A percentile compares a stretch with the other conserved stretches of the same genome.
Conservation (phyloP, 2,329 filamentous ascomycete species). For the Trichophyton mentagrophytes region DNA sequence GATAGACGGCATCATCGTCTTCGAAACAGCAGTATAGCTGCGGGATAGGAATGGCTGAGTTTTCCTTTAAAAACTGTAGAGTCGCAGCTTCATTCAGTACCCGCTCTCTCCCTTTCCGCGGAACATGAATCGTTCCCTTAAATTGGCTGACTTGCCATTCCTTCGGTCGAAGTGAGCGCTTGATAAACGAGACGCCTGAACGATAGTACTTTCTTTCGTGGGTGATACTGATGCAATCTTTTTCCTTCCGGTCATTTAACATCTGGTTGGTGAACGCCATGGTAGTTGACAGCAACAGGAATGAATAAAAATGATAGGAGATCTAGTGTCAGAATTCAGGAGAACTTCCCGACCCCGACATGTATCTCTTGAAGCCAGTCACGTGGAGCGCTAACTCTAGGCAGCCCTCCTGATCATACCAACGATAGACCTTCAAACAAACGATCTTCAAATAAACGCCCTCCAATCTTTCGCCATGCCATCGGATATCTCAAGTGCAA, state of each 20-base stretch:
- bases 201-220: conserved; percentile 15
- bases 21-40: conserved; percentile 3
- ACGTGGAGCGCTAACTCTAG: too few relatives aligned
- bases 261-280: conserved; percentile 5
- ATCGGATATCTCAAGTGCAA: too few relatives aligned
- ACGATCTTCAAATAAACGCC: too few relatives aligned
- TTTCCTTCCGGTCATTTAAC: conserved; percentile 7
- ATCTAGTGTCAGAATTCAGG: neutral
- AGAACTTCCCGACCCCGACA: too few relatives aligned
- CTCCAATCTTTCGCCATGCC: too few relatives aligned
- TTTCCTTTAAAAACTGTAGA: conserved; percentile 5
- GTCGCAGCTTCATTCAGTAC: conserved; percentile 10
- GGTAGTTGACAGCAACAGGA: neutral
- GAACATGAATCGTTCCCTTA: neutral
- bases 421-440: too few relatives aligned
- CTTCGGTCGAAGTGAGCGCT: conserved; percentile 13
- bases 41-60: conserved; percentile 9
- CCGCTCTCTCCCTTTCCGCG: conserved; percentile 2
- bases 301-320: neutral
- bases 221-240: conserved; percentile 13
- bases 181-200: conserved; percentile 10
- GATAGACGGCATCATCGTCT: conserved; percentile 4
- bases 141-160: conserved; percentile 13
- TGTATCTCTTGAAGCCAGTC: too few relatives aligned
- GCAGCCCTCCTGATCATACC: too few relatives aligned